Base-by-base conservation (phyloP, 202 grass and related monocot genomes). In the Alloteropsis angusta region DNA sequence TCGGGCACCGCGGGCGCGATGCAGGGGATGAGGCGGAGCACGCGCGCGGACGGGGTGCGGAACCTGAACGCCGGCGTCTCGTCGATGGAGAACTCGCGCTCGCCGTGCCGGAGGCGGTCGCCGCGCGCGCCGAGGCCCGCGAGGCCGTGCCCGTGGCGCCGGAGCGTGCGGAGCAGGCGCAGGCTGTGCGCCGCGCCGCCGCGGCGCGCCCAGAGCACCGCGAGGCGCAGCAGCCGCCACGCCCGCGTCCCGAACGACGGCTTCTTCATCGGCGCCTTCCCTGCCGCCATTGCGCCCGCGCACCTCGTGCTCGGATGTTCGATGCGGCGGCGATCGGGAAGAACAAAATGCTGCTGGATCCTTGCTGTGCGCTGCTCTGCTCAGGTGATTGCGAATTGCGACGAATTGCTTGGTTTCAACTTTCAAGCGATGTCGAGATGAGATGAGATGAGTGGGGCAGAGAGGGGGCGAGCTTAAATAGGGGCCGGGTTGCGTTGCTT, bases 21-120 rank as follows among this genome's bases (percentile, higher is more conserved):
- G 81, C 92, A 95, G 79, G 92, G 89, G 44, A 95, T 82, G 81
- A 90, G 85, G 4, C 79, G 86, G 21, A 95, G 89, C 71, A 89
- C 71, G 41, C 85, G 75, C 54, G 76, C 46, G 9, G 92, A 93
- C 4, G 85, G 85, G 0, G 87, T 77, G 17, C 91, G 93, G 85
- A 98, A 89, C n/a, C 77, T 88, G 89, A 98, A 93, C 25, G 41
- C 67, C 1, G 92, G 96, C 7, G 92, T 98, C 55, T 98, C 92
- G 12, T 98, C 76, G 72, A 98, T 93, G 50, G 96, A 98, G 87
- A 82, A 95, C 84, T 98, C 83, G 35, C 87, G 85, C 77, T 97
- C 87, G 49, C 87, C 95, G 60, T 58, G 28, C 12, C 53, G 79
- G 68, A 92, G 81, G 14, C 71, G 50, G 45, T 86, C 76, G 41